Conservation (phyloP, 2,329 filamentous ascomycete genomes). For the Coccinonectria pachysandricola region DNA sequence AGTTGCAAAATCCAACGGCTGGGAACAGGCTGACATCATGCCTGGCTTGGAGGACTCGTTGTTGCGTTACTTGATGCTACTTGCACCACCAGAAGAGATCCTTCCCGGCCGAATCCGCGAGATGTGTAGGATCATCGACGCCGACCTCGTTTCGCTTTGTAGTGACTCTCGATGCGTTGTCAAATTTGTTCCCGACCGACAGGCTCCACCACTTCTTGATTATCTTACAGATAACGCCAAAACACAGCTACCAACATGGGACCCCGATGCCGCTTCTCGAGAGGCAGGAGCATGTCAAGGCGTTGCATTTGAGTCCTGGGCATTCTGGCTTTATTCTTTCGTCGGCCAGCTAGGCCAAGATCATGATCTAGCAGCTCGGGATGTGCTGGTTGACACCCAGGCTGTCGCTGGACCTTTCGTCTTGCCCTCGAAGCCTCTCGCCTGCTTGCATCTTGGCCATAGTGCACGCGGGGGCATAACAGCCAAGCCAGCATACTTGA, state of each 20-base stretch:
- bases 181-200: conserved; percentile 19
- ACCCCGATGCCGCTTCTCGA: conserved; percentile 18
- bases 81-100: conserved; percentile 20
- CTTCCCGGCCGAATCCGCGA: conserved; percentile 14
- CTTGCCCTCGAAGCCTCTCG: conserved; percentile 29
- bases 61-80: conserved; percentile 25
- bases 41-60: conserved; percentile 23
- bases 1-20: conserved; percentile 20
- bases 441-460: conserved; percentile 28
- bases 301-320: conserved; percentile 28
- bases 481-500: conserved; percentile 25
- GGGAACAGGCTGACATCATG: conserved; percentile 21
- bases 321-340: conserved; percentile 32
- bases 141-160: conserved; percentile 24
- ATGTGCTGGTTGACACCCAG: conserved; percentile 14
- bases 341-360: conserved; percentile 28
- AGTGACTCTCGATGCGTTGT: conserved; percentile 24
- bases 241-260: conserved; percentile 20
- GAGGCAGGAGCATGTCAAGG: conserved; percentile 24
- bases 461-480: conserved; percentile 24
- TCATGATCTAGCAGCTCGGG: conserved; percentile 20
- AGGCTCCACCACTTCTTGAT: conserved; percentile 24
- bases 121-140: conserved; percentile 23
- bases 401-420: conserved; percentile 26
- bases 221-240: conserved; percentile 25